Conservation (phyloP, 352 stramenopile genomes). For the Globisporangium cystogenes region DNA sequence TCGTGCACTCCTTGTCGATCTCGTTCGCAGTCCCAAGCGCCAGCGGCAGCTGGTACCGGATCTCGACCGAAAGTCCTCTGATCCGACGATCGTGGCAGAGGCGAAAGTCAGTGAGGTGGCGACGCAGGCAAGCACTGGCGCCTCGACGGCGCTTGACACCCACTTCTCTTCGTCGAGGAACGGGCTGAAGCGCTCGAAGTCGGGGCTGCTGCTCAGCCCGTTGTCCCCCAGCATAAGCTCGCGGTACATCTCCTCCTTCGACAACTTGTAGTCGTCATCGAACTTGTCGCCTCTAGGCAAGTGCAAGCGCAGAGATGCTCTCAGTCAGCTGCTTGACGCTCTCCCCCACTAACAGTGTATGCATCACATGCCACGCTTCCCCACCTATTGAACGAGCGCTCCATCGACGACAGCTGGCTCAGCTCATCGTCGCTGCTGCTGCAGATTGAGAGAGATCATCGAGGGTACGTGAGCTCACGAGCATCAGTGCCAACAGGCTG, state of each 20-base stretch:
- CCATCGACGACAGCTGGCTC: conserved; percentile 59
- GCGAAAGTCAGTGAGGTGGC: not conserved
- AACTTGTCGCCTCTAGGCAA: conserved; percentile 28
- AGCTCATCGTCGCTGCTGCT: conserved; percentile 82
- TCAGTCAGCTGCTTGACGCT: not conserved
- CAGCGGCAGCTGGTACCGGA: conserved; percentile 78
- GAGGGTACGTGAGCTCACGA: not conserved
- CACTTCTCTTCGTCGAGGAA: conserved; percentile 63
- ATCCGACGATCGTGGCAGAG: not conserved
- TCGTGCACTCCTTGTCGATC: conserved; percentile 81
- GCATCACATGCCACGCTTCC: conserved; percentile 1
- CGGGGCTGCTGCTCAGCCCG: conserved; percentile 59
- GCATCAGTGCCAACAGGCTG: not conserved
- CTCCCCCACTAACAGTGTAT: not conserved
- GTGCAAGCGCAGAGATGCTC: not conserved
- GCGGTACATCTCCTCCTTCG: conserved; percentile 60
- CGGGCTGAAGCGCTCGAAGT: conserved; percentile 64
- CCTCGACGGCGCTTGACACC: not conserved
- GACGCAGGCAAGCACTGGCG: conserved; percentile 9
- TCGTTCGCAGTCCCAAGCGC: conserved; percentile 73
- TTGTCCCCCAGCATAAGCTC: conserved; percentile 52
- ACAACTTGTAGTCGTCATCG: conserved; percentile 45
- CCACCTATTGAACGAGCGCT: conserved; percentile 56
- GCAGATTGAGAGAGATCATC: not conserved
- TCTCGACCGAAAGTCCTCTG: conserved; percentile 68